Base-by-base conservation (phyloP, 257 asterid genomes). In the Marsdenia floribunda region DNA sequence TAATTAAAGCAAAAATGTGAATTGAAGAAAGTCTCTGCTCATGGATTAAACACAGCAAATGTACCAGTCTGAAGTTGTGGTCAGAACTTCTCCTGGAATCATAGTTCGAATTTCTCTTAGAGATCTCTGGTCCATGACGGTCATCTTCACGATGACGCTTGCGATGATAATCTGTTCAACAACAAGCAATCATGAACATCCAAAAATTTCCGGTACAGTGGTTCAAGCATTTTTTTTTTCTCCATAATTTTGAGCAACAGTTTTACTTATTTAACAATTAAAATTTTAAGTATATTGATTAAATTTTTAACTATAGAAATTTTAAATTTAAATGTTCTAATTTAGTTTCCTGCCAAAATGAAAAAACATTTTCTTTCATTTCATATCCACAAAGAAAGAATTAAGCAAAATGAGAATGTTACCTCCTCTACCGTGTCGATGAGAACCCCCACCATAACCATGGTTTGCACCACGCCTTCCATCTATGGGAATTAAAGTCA, bases 401-500 rank as follows among this genome's bases (percentile, higher is more conserved):
- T 33, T 5, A 46, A 10, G 29, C 60, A 12, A 52, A 76, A 63
- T n/a, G 73, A 68, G 50, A n/a, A 77, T 58, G 67, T 75, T 84
- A 90, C 99, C 97, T 92, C 99, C 97, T 92, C 90, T 87, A 81
- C 96, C 92, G 35, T 82, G 92, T 29, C 95, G 90, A 71, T 85
- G 49, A 78, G 96, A 83, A 74, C 93, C 93, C 55, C 99, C 97
- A 50, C 99, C 97, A 50, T 83, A 86, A 60, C 93, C 90, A 69
- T 85, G 90, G 82, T 85, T 83, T 76, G 94, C 96, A 40, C 88
- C 90, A 22, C 87, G 97, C 59, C 96, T 84, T 55, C 97, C 95
- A 83, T 90, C 99, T 94, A 74, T 77, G 82, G 42, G 68, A 59
- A 29, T 54, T 67, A 73, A 83, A 65, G 73, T 77, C 73, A 85